Percentiles rank a stretch among this genome's conserved stretches.
phyloP scores from a whole-genome alignment of 345 rosid genomes.

The Gossypium rotundifolium region DNA sequence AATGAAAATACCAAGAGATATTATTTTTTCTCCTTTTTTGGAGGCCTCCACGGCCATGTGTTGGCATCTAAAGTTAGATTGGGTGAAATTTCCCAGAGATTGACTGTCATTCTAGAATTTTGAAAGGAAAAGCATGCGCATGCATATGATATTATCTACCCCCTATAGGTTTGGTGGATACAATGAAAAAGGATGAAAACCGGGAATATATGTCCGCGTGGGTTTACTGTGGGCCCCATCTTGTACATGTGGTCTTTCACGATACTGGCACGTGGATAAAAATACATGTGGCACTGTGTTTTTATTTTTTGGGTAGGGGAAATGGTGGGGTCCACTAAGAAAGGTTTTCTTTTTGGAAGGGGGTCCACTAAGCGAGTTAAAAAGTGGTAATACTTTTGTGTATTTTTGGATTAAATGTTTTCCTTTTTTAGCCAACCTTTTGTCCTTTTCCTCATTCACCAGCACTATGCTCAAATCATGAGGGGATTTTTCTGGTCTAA shows the following conservation, averaged over 20 bases:
- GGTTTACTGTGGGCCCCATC: slow-evolving; percentile 20
- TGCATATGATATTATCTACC: neutral
- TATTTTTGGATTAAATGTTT: neutral
- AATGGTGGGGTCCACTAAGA: neutral
- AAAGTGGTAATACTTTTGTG: no score
- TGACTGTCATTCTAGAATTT: slow-evolving; percentile 7
- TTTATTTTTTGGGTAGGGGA: slow-evolving; percentile 2
- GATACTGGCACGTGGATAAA: slow-evolving; percentile 3
- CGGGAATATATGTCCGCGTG: slow-evolving; percentile 9
- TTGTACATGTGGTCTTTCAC: neutral
- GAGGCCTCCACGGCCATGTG: slow-evolving; percentile 7
- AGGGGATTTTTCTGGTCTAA: neutral
- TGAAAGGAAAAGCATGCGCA: slow-evolving; percentile 21
- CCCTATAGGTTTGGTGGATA: neutral
- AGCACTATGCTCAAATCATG: neutral
- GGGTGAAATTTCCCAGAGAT: slow-evolving; percentile 20
- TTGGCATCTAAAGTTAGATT: neutral
- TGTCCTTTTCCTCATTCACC: neutral
- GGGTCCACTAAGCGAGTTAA: no score
- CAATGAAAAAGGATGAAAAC: neutral
- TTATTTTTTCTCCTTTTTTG: neutral
- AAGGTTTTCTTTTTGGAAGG: no score
- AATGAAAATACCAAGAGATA: neutral
- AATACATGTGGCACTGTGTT: slow-evolving; percentile 8
- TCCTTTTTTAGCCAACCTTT: neutral